Evolutionary conservation across 2,329 filamentous ascomycete species (phyloP), one percentile per base, ranked within the genome.

Genomic region (Geosmithia putterillii): DNA sequence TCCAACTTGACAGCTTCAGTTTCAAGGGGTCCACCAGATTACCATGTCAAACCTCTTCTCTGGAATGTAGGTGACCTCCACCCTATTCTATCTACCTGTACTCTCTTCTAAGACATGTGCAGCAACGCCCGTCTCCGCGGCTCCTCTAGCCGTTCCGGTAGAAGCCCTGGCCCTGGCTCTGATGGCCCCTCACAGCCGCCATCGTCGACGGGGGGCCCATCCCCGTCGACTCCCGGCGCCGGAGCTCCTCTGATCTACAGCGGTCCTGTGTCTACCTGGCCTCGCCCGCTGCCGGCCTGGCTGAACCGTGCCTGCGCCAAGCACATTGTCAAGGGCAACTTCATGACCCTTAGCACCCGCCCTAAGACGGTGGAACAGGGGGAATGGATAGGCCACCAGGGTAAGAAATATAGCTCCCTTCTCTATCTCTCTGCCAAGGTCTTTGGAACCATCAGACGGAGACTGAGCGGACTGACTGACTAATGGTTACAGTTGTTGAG

Each of bases 361-460:
- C 90, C 90, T 21, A 89, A 90, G 68, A 89, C 92, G 47, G 86
- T 96, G 41, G 90, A 95, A 56, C 79, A 88, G 59, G 90, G 87
- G 51, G 90, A 96, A 65, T 96, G 90, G 90, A 76, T 95, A 53
- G 89, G 90, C 50, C 88, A 96, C 62, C 90, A 96, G 72, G 81
- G 90, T 94, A 71, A 32, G 28, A 12, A 32, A 14, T 4, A 32
- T 9, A 32, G 15, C n/a, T n/a, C n/a, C n/a, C n/a, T n/a, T n/a
- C n/a, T n/a, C n/a, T n/a, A n/a, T n/a, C n/a, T n/a, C n/a, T n/a
- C n/a, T n/a, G n/a, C n/a, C n/a, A n/a, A n/a, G n/a, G n/a, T n/a
- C n/a, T n/a, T n/a, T n/a, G n/a, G n/a, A n/a, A n/a, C n/a, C n/a
- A n/a, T n/a, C n/a, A n/a, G n/a, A n/a, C 25, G 9, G 2, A 5